Conservation (phyloP, 1,284 basidiomycete genomes). For the Apiotrichum montevideense region DNA sequence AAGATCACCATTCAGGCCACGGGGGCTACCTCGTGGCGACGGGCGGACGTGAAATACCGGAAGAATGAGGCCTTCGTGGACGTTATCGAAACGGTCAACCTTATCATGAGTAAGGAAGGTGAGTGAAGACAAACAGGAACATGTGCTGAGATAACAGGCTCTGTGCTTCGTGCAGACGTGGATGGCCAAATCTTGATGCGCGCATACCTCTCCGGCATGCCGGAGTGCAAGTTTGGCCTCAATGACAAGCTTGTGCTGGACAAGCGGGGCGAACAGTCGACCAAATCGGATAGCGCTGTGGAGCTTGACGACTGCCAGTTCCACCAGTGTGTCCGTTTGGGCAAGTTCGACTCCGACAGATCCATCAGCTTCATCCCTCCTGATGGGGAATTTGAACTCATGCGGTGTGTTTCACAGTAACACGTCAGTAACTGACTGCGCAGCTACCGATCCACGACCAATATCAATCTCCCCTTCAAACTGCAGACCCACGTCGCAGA, state of each 20-base stretch:
- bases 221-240: conserved; percentile 95
- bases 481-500: conserved; percentile 90
- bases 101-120: conserved; percentile 96
- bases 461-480: conserved; percentile 88
- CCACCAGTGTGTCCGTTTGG: conserved; percentile 94
- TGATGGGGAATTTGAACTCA: conserved; percentile 97
- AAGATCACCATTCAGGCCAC: conserved; percentile 96
- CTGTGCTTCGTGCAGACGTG: conserved; percentile 88
- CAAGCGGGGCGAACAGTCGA: conserved; percentile 58
- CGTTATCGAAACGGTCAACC: conserved; percentile 91
- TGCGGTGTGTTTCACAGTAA: conserved; percentile 57
- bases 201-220: conserved; percentile 90
- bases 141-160: conserved; percentile 53
- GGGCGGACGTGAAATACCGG: conserved; percentile 91
- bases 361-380: conserved; percentile 97
- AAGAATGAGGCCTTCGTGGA: conserved; percentile 99
- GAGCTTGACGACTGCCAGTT: conserved; percentile 97
- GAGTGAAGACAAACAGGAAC: background rate
- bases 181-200: conserved; percentile 98
- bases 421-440: background rate
- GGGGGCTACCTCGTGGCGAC: conserved; percentile 86
- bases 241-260: conserved; percentile 98
- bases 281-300: conserved; percentile 64
- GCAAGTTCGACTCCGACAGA: conserved; percentile 86
- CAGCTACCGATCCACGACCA: conserved; percentile 91